Percentiles rank a stretch among this genome's conserved stretches.
Evolutionary conservation across 768 basidiomycete species (phyloP).

Genomic region (Coprinopsis marcescibilis): DNA sequence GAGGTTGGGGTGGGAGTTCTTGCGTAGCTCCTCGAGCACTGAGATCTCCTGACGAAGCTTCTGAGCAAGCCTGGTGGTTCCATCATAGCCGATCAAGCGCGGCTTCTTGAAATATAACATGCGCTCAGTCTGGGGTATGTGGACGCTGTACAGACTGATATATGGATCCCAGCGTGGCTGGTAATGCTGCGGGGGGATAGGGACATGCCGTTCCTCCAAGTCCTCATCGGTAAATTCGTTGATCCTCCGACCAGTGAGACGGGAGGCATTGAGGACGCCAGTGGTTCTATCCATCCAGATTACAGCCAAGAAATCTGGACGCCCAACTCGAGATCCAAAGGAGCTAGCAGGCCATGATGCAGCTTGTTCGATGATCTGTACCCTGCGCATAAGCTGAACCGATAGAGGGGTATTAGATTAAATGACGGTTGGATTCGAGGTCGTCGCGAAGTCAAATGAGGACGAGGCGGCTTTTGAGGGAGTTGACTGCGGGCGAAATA

Average conservation of each 20-base stretch:
- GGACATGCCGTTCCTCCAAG: not conserved
- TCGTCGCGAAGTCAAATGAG: too few species aligned
- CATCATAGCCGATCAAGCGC: constrained; percentile 11
- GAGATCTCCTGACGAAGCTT: constrained; percentile 13
- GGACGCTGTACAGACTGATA: constrained; percentile 6
- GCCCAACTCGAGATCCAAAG: constrained; percentile 2
- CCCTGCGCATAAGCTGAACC: not conserved
- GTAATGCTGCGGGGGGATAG: constrained; percentile 6
- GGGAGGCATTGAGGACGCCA: constrained; percentile 3
- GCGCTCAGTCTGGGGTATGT: not conserved
- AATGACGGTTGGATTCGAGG: too few species aligned
- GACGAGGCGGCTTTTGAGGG: too few species aligned
- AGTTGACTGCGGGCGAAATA: too few species aligned
- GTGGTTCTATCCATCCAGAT: constrained; percentile 6
- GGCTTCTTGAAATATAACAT: constrained; percentile 11
- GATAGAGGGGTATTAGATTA: too few species aligned
- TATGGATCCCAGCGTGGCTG: constrained; percentile 7
- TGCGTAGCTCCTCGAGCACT: constrained; percentile 12
- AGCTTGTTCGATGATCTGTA: constrained; percentile 10
- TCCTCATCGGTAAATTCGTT: constrained; percentile 6
- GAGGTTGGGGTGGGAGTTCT: constrained; percentile 18
- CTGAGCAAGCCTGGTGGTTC: constrained; percentile 2
- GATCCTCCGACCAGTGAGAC: constrained; percentile 2
- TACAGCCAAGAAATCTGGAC: constrained; percentile 5
- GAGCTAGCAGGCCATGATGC: constrained; percentile 10